Evolutionary conservation across 306 rosid genomes (phyloP).

Genomic region (Glycyrrhiza uralensis): DNA sequence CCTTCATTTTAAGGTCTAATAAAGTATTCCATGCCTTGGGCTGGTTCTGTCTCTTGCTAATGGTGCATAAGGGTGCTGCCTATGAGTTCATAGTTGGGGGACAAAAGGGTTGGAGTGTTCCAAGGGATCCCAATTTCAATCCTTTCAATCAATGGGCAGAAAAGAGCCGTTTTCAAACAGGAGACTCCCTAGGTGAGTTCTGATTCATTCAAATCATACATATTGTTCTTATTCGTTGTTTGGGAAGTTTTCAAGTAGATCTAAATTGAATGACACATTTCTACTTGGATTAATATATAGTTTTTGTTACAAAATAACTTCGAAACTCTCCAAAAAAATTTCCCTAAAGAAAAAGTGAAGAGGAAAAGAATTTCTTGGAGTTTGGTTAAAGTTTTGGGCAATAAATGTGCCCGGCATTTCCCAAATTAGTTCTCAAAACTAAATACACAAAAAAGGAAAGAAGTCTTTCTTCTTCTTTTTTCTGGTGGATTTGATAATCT

Average conservation of each 20-base stretch:
- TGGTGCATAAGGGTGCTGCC: constrained; percentile 51
- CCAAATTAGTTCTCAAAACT: background rate
- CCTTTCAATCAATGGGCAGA: constrained; percentile 78
- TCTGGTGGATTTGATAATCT: background rate
- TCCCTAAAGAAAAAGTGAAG: too few species aligned
- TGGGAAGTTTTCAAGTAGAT: background rate
- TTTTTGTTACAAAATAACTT: too few species aligned
- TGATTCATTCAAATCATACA: background rate
- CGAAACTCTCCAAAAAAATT: too few species aligned
- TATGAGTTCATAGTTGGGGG: constrained; percentile 58
- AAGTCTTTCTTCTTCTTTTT: too few species aligned
- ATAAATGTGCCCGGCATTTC: too few species aligned
- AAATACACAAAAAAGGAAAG: background rate
- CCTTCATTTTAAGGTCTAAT: constrained; percentile 19
- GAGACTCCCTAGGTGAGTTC: constrained; percentile 70
- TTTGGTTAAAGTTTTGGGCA: too few species aligned
- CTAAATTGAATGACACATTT: background rate
- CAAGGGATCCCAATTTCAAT: constrained; percentile 42
- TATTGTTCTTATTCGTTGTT: background rate
- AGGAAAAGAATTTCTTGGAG: too few species aligned
- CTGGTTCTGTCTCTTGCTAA: constrained; percentile 42
- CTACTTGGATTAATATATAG: background rate
- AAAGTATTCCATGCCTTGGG: constrained; percentile 37
- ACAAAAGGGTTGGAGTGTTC: constrained; percentile 70
- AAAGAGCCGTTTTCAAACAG: constrained; percentile 61